Percentiles rank a stretch among this genome's conserved stretches.
Evolutionary conservation across 768 basidiomycete genomes (phyloP).

Genomic region (Phaffia tasmanica): DNA sequence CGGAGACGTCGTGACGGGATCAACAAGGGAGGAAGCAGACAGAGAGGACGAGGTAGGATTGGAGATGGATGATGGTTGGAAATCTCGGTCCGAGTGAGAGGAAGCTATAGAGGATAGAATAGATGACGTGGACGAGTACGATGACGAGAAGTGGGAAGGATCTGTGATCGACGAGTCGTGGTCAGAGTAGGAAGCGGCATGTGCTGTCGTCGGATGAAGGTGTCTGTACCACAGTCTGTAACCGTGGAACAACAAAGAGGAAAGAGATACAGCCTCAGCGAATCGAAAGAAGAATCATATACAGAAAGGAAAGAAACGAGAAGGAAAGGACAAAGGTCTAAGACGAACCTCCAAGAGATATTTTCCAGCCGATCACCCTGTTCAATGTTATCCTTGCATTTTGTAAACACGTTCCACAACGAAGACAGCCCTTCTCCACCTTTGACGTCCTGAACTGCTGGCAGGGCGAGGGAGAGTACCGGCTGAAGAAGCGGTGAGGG

Average conservation of each 20-base stretch:
- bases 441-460: conserved; percentile 21
- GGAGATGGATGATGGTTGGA: not conserved
- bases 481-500: conserved; percentile 10
- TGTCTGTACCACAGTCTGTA: conserved; percentile 20
- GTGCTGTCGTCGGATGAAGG: conserved; percentile 13
- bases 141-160: no score
- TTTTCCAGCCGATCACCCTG: conserved; percentile 78
- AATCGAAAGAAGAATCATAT: not conserved
- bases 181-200: not conserved
- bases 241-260: not conserved
- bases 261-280: not conserved
- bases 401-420: conserved; percentile 56
- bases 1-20: conserved; percentile 3
- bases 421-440: conserved; percentile 18
- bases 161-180: no score
- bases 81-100: not conserved
- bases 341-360: conserved; percentile 57
- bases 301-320: not conserved
- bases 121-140: no score
- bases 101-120: not conserved
- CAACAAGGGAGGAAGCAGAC: conserved; percentile 3
- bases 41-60: conserved; percentile 1
- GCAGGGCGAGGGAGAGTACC: conserved; percentile 15
- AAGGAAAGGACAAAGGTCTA: not conserved
- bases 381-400: conserved; percentile 65